Percentiles rank a stretch among this genome's conserved stretches.
phyloP scores from a whole-genome alignment of 306 rosid species.

The Quercus glauca region DNA sequence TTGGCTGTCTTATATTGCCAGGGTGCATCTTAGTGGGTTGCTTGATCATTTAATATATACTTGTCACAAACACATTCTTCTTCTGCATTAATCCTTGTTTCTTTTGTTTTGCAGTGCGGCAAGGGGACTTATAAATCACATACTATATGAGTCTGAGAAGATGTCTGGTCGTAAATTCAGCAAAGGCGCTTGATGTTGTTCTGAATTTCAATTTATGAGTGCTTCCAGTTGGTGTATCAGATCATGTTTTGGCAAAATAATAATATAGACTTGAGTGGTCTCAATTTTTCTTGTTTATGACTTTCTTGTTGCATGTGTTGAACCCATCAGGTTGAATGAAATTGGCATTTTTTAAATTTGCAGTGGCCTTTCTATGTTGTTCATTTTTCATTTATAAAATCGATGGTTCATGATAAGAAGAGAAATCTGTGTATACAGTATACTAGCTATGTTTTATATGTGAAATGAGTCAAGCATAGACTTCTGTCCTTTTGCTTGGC shows the following conservation, averaged over 20 bases:
- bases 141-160: conserved; percentile 65
- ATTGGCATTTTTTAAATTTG: neutral
- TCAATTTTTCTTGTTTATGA: neutral
- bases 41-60: neutral
- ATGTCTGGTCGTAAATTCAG: conserved; percentile 75
- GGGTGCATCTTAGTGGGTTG: neutral
- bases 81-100: neutral
- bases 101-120: conserved; percentile 63
- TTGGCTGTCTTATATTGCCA: neutral
- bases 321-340: neutral
- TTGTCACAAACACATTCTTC: neutral
- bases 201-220: conserved; percentile 9
- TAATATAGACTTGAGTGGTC: neutral
- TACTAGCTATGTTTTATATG: neutral
- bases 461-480: neutral
- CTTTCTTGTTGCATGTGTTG: neutral
- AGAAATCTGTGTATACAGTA: too few relatives aligned
- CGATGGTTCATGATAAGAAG: neutral
- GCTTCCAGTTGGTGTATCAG: conserved; percentile 18
- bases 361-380: neutral
- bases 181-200: conserved; percentile 38
- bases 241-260: conserved; percentile 18
- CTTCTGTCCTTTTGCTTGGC: neutral
- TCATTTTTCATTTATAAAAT: neutral
- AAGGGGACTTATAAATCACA: conserved; percentile 93